phyloP scores from a whole-genome alignment of 768 basidiomycete genomes.

The Flagelloscypha sp. region DNA sequence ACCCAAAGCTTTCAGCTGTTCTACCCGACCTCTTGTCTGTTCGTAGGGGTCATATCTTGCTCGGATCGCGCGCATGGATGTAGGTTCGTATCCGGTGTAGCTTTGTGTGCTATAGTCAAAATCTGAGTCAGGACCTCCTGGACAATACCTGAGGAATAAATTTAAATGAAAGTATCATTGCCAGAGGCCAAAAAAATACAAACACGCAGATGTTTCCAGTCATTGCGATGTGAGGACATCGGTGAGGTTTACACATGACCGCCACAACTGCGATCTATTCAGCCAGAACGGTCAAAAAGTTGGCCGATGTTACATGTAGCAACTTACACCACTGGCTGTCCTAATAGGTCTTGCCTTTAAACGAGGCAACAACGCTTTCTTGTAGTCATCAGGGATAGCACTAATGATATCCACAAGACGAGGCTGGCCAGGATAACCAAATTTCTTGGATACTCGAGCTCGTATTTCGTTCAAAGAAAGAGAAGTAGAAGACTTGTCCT shows the following conservation, averaged over 20 bases:
- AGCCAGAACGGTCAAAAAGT: slow-evolving; percentile 2
- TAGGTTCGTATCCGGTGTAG: slow-evolving; percentile 93
- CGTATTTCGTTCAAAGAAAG: slow-evolving; percentile 87
- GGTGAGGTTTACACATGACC: slow-evolving; percentile 99
- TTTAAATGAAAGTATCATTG: not conserved
- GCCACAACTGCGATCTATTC: slow-evolving; percentile 95
- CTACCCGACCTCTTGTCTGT: slow-evolving; percentile 90
- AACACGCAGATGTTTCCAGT: slow-evolving; percentile 99
- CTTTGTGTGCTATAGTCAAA: slow-evolving; percentile 99
- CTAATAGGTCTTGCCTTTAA: slow-evolving; percentile 90
- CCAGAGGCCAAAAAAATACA: slow-evolving; percentile 18
- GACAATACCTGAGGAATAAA: slow-evolving; percentile 67
- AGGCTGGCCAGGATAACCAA: slow-evolving; percentile 78
- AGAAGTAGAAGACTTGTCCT: slow-evolving; percentile 59
- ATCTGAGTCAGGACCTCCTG: slow-evolving; percentile 97
- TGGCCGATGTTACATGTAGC: not conserved
- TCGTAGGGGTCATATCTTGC: slow-evolving; percentile 97
- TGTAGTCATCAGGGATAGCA: slow-evolving; percentile 96
- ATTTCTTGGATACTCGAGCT: slow-evolving; percentile 84
- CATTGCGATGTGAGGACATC: slow-evolving; percentile 99
- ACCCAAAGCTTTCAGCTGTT: slow-evolving; percentile 92
- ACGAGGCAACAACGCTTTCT: slow-evolving; percentile 82
- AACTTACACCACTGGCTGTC: slow-evolving; percentile 88
- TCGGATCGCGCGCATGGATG: slow-evolving; percentile 97
- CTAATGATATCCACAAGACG: slow-evolving; percentile 96